A percentile compares a stretch with the other conserved stretches of the same genome.
These are phyloP conservation scores for Botrytis aclada DNA, from an alignment of 2,329 filamentous ascomycete genomes.

Conservation along the genomic window DNA sequence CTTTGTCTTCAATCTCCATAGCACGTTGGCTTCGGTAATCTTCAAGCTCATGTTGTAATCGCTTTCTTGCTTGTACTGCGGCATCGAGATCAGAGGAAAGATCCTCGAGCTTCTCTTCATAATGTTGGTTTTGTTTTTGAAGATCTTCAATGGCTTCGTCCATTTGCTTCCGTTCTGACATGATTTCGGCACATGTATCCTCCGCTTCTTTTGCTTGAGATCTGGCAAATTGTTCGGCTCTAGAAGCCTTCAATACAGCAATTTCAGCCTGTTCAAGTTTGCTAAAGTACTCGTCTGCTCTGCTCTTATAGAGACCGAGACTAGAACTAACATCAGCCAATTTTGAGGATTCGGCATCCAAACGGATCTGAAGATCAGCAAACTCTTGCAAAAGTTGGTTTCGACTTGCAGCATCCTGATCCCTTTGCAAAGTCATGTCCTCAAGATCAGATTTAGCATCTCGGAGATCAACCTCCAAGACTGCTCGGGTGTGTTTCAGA, in stretches of 20 bases:
- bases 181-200: slow-evolving; percentile 82
- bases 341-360: slow-evolving; percentile 85
- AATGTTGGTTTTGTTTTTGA: slow-evolving; percentile 81
- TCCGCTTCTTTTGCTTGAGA: slow-evolving; percentile 86
- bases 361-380: slow-evolving; percentile 85
- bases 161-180: slow-evolving; percentile 89
- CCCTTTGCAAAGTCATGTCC: slow-evolving; percentile 72
- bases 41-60: slow-evolving; percentile 93
- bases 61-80: slow-evolving; percentile 84
- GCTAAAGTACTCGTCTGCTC: slow-evolving; percentile 93
- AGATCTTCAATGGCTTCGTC: slow-evolving; percentile 84
- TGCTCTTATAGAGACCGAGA: slow-evolving; percentile 82
- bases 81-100: slow-evolving; percentile 84
- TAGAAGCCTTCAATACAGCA: slow-evolving; percentile 83
- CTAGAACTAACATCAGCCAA: slow-evolving; percentile 80
- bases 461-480: slow-evolving; percentile 80
- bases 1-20: slow-evolving; percentile 96
- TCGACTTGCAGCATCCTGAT: slow-evolving; percentile 85
- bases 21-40: slow-evolving; percentile 94
- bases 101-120: slow-evolving; percentile 90
- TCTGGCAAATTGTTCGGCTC: slow-evolving; percentile 92
- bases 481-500: slow-evolving; percentile 75
- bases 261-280: slow-evolving; percentile 98
- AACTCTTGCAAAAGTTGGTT: slow-evolving; percentile 89
- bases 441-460: slow-evolving; percentile 80